A percentile compares a stretch with the other conserved stretches of the same genome.
Conservation (phyloP, 768 basidiomycete genomes). For the Mycena belliarum region DNA sequence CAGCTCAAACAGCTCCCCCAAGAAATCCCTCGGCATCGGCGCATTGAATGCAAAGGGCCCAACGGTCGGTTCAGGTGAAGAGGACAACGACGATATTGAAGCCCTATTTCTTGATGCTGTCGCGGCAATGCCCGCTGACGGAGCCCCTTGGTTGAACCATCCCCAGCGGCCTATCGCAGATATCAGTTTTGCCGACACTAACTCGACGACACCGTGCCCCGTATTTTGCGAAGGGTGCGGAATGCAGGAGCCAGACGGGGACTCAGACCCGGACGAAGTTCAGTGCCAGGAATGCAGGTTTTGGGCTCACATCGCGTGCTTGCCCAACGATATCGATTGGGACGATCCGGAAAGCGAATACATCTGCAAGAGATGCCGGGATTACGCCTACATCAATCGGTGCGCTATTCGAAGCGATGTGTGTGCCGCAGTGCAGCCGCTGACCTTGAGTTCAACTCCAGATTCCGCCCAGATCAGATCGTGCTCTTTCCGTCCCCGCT, state of each 20-base stretch:
- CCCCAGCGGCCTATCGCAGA: too few species aligned
- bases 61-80: too few species aligned
- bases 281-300: background rate
- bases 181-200: background rate
- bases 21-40: too few species aligned
- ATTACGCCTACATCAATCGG: background rate
- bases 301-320: slow-evolving; percentile 4
- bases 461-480: background rate
- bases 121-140: too few species aligned
- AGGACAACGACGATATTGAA: too few species aligned
- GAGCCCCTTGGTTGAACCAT: too few species aligned
- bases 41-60: too few species aligned
- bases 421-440: too few species aligned
- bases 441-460: too few species aligned
- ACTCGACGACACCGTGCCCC: background rate
- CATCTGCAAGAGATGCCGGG: background rate
- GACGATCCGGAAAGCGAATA: background rate
- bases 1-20: too few species aligned
- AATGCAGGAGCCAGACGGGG: background rate
- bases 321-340: background rate
- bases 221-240: slow-evolving; percentile 5
- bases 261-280: slow-evolving; percentile 2
- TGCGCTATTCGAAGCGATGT: background rate
- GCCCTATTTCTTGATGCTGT: too few species aligned
- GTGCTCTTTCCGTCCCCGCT: background rate